Evolutionary conservation across 805 yeast species (phyloP).

Genomic region (Yarrowia deformans): DNA sequence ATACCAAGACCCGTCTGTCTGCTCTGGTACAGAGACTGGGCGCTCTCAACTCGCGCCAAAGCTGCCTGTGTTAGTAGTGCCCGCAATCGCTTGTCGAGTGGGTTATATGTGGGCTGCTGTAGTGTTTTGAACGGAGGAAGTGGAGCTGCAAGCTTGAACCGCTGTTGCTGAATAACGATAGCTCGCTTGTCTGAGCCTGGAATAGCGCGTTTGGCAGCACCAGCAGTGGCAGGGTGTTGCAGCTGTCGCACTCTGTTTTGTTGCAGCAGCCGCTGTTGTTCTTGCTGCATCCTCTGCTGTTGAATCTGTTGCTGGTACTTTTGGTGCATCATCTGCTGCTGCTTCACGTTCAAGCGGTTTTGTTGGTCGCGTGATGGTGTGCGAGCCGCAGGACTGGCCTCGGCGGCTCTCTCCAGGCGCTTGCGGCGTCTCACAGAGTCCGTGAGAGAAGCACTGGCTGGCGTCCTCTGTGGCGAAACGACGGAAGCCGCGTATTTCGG

Average conservation of each 20-base stretch:
- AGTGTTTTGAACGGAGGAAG: constrained; percentile 29
- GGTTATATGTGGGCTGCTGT: constrained; percentile 29
- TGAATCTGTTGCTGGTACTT: constrained; percentile 27
- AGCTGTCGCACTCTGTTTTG: background rate
- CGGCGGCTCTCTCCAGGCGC: constrained; percentile 27
- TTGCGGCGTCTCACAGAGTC: constrained; percentile 34
- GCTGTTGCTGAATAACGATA: constrained; percentile 27
- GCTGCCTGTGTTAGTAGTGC: constrained; percentile 38
- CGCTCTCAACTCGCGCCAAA: constrained; percentile 20
- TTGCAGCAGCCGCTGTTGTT: constrained; percentile 2
- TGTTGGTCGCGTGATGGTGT: constrained; percentile 30
- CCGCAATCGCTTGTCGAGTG: constrained; percentile 37
- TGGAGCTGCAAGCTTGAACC: constrained; percentile 20
- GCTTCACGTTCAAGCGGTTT: constrained; percentile 2
- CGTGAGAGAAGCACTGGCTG: constrained; percentile 14
- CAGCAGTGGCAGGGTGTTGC: background rate
- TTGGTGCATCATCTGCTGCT: constrained; percentile 26
- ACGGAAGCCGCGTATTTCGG: constrained; percentile 18
- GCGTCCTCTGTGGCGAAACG: constrained; percentile 24
- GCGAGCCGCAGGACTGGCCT: constrained; percentile 14
- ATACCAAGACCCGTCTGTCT: constrained; percentile 21
- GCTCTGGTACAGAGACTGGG: constrained; percentile 20
- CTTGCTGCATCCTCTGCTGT: constrained; percentile 9
- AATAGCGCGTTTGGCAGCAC: background rate
- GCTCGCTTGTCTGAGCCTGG: constrained; percentile 1